Evolutionary conservation across 345 rosid genomes (phyloP), one percentile per base, ranked within the genome.

Genomic region (Noccaea bulbosa): DNA sequence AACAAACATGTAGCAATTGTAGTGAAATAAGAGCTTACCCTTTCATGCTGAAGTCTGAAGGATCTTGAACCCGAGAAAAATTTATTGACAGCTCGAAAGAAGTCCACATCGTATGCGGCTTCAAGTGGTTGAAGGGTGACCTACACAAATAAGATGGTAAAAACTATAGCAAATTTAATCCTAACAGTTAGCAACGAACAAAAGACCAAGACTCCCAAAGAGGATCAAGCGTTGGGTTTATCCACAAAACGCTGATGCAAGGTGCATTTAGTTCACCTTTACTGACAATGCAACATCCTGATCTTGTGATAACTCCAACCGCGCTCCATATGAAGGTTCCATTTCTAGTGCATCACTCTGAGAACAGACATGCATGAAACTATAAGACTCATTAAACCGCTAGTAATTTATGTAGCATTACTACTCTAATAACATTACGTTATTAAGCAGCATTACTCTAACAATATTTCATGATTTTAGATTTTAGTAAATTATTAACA

Each of bases 21-120:
- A 69, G 52, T 59, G 66, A 53, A 46, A 70, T 33, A 70, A 70
- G 16, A 64, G 59, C 92, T 84, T 81, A 93, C 98, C 81, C 93
- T 88, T 81, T 83, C 87, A 62, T 71, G 83, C 38, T 87, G 93
- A 83, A 86, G 88, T 65, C 81, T 79, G 76, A 86, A 81, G 53
- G 82, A 83, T 64, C 79, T 76, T 62, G 86, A 64, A 41, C 73
- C 78, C 56, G 69, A 53, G 67, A 83, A 81, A 72, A 93, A 86
- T 11, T 78, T 80, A 65, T 76, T 20, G 57, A 85, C 59, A 53
- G 82, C 74, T 38, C 33, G 71, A 67, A 83, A 65, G 75, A 86
- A 85, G 34, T 75, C 83, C 22, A 73, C 49, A 79, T 93, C 85
- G 30, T 70, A 86, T 49, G 80, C 61, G 50, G 85, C 85, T 78